Evolutionary conservation across 1,139 yeast species (phyloP).

Genomic region (Magnusiomyces clavatus): DNA sequence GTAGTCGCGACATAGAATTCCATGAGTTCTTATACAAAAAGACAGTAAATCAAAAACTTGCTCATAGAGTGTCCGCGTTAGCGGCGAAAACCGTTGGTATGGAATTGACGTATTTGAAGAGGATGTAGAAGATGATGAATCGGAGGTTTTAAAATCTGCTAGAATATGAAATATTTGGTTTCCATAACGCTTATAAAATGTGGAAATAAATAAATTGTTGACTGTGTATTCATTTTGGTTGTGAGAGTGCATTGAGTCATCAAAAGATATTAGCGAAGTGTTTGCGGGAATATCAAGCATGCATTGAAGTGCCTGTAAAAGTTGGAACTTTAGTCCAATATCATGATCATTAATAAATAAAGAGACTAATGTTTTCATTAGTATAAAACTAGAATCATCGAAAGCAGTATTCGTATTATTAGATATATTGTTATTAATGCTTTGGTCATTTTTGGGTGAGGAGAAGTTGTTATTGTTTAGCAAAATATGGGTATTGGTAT

Average conservation of each 20-base stretch:
- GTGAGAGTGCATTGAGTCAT: slow-evolving; percentile 14
- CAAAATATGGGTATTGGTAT: background rate
- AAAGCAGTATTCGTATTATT: too few relatives aligned
- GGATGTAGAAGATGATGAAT: slow-evolving; percentile 6
- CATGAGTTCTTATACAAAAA: slow-evolving; percentile 58
- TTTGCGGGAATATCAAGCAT: slow-evolving; percentile 42
- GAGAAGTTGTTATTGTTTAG: background rate
- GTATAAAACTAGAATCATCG: background rate
- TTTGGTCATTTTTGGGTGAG: too few relatives aligned
- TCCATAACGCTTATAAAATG: slow-evolving; percentile 21
- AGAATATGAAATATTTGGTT: slow-evolving; percentile 19
- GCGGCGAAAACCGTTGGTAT: slow-evolving; percentile 8
- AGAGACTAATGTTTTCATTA: slow-evolving; percentile 32
- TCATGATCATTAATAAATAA: slow-evolving; percentile 57
- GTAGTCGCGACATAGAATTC: slow-evolving; percentile 49
- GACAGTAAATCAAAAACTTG: slow-evolving; percentile 62
- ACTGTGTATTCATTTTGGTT: background rate
- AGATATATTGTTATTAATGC: too few relatives aligned
- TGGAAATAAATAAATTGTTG: slow-evolving; percentile 19
- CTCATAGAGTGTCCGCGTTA: slow-evolving; percentile 44
- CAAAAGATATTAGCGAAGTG: slow-evolving; percentile 13
- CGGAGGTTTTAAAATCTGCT: slow-evolving; percentile 3
- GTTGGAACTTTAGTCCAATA: slow-evolving; percentile 72
- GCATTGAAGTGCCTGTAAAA: slow-evolving; percentile 72
- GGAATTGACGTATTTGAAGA: slow-evolving; percentile 8